Base-by-base conservation (phyloP, 805 yeast genomes). In the Myxozyma udenii region DNA sequence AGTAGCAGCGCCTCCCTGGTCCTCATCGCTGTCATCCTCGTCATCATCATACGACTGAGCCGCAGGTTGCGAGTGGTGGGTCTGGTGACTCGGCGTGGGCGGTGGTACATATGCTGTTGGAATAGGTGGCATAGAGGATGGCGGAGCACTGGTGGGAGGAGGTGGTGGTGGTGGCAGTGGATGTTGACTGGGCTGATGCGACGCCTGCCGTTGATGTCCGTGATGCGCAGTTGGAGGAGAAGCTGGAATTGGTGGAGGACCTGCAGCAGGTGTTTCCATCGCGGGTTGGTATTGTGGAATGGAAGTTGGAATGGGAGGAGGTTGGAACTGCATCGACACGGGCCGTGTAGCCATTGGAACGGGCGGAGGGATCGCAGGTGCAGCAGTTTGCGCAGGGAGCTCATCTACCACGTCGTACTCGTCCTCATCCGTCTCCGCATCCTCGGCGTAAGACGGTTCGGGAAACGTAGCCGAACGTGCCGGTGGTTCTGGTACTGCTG, bases 1-100 rank as follows among this genome's bases (percentile, higher is more conserved):
- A 9, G 33, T 28, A 28, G 33, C 33, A 1, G 87, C 78, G 7
- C 71, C 71, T 50, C 71, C 71, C 7, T 25, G 30, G 2, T 24
- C 14, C 16, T 47, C 45, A 2, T 47, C 46, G 18, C n/a, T 26
- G 12, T 22, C 41, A 14, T 41, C 46, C 18, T 33, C 41, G 35
- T 46, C 46, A 7, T 46, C 50, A 28, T 22, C 35, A 25, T 1
- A 26, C 14, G 26, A 44, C 12, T 47, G 41, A 9, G 43, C 19
- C n/a, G 30, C 18, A 14, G 7, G n/a, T 14, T 18, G 14, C 24
- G 40, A 16, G 43, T 9, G 3, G 41, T 22, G 19, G 16, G 48
- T 18, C 35, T n/a, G 53, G 42, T 53, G 48, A n/a, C 51, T 44
- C 46, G 58, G 46, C 23, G 28, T 23, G 41, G 35, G 51, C 41